Evolutionary conservation across 306 rosid genomes (phyloP), one percentile per base, ranked within the genome.

Genomic region (Argentina anserina): DNA sequence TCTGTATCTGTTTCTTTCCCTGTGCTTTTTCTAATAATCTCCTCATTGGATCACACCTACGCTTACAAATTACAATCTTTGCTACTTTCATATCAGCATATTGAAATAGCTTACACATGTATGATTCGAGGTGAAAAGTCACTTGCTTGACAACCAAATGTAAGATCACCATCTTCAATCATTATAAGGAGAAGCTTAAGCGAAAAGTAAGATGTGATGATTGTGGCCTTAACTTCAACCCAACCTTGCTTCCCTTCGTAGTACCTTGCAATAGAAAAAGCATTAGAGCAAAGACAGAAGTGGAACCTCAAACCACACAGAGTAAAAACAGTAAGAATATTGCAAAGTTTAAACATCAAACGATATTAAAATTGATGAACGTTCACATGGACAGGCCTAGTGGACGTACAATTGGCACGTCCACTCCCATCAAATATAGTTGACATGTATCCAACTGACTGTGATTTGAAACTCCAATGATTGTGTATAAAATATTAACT

Each of bases 171-270:
- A 26, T 18, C 47, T 69, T 47, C 59, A 40, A 8, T 72, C 70
- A 52, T 53, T 72, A 74, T 65, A 81, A 68, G 34, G 72, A 76
- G 76, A 55, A 39, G 14, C 70, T 69, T 65, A 82, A 69, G 75
- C 74, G 74, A 77, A 74, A 74, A 31, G 58, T 52, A 67, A 69
- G 65, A 34, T 46, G 72, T 50, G 72, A 52, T 52, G 42, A 56
- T 71, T 52, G 23, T 11, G 53, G 25, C 77, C 79, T 52, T 69
- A 74, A 70, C 65, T 79, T 84, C 85, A 90, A 59, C 93, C 97
- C 79, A 93, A 82, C 85, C 97, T 89, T 61, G 98, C 97, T 89
- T 93, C 97, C 83, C 98, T 87, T 74, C 74, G 88, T 71, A 93
- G 84, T 78, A 93, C 98, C 97, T 93, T 87, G 37, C 68, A 74